phyloP scores from a whole-genome alignment of 495 filamentous ascomycete genomes.

The Hyaloscypha finlandica region DNA sequence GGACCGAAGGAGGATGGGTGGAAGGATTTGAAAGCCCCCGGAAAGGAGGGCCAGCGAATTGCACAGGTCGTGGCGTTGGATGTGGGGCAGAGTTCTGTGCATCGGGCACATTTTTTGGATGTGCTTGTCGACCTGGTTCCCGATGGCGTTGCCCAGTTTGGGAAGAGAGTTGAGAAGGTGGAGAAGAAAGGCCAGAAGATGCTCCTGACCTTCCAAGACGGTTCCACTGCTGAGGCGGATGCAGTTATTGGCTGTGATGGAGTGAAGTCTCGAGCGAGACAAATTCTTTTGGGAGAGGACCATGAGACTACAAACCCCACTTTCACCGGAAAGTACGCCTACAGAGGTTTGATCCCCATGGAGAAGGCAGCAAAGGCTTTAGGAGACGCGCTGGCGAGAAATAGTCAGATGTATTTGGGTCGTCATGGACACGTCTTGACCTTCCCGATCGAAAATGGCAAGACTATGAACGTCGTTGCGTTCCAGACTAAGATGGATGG shows the following conservation, averaged over 20 bases:
- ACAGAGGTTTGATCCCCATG: slow-evolving; percentile 58
- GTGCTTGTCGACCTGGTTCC: slow-evolving; percentile 59
- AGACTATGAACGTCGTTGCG: slow-evolving; percentile 62
- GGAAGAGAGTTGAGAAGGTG: slow-evolving; percentile 36
- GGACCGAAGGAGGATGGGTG: slow-evolving; percentile 22
- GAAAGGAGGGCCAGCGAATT: slow-evolving; percentile 24
- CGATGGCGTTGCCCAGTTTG: slow-evolving; percentile 44
- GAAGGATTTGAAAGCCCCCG: slow-evolving; percentile 24
- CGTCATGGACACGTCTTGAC: slow-evolving; percentile 61
- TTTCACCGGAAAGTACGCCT: slow-evolving; percentile 55
- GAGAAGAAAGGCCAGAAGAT: slow-evolving; percentile 24
- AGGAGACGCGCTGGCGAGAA: slow-evolving; percentile 51
- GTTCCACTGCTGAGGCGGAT: slow-evolving; percentile 51
- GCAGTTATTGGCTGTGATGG: slow-evolving; percentile 62
- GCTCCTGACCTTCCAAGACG: slow-evolving; percentile 53
- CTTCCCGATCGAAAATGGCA: slow-evolving; percentile 64
- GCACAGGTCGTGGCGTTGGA: slow-evolving; percentile 33
- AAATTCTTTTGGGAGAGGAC: slow-evolving; percentile 44
- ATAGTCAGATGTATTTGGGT: slow-evolving; percentile 59
- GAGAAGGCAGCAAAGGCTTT: slow-evolving; percentile 53
- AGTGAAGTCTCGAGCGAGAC: slow-evolving; percentile 54
- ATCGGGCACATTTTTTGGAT: slow-evolving; percentile 61
- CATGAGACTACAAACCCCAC: slow-evolving; percentile 39
- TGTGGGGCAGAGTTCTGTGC: slow-evolving; percentile 38
- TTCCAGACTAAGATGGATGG: slow-evolving; percentile 46